Conservation (phyloP, 306 rosid species). For the Pyrus pyrifolia region DNA sequence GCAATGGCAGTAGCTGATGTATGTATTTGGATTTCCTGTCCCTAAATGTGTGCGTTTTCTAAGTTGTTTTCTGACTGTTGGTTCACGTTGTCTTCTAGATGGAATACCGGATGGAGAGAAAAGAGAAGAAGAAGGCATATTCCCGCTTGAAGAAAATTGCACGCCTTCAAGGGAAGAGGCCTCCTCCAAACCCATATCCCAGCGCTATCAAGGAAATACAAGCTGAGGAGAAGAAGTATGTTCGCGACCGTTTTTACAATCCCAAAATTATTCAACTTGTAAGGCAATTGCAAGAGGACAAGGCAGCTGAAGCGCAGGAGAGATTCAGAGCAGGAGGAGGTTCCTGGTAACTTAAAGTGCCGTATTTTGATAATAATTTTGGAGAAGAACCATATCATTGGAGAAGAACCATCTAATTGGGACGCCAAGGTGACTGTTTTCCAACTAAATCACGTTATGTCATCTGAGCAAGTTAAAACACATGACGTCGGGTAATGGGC, state of each 20-base stretch:
- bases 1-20: conserved; percentile 84
- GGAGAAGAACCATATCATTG: not conserved
- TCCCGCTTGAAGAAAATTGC: conserved; percentile 58
- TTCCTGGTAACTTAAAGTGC: not conserved
- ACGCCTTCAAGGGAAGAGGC: conserved; percentile 66
- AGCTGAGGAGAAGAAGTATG: conserved; percentile 69
- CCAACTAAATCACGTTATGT: not conserved
- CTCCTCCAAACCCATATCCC: conserved; percentile 84
- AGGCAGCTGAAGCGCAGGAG: conserved; percentile 26
- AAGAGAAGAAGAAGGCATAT: conserved; percentile 70
- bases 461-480: not conserved
- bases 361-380: not conserved
- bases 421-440: not conserved
- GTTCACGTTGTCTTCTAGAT: conserved; percentile 38
- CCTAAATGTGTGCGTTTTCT: not conserved
- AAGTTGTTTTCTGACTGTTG: not conserved
- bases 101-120: conserved; percentile 70
- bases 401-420: not conserved
- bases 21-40: conserved; percentile 10
- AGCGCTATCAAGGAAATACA: conserved; percentile 64
- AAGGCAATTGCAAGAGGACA: conserved; percentile 42
- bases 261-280: conserved; percentile 51
- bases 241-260: conserved; percentile 62
- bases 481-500: not conserved
- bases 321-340: conserved; percentile 24